Conservation (phyloP, 345 rosid genomes). For the Brassica nigra region DNA sequence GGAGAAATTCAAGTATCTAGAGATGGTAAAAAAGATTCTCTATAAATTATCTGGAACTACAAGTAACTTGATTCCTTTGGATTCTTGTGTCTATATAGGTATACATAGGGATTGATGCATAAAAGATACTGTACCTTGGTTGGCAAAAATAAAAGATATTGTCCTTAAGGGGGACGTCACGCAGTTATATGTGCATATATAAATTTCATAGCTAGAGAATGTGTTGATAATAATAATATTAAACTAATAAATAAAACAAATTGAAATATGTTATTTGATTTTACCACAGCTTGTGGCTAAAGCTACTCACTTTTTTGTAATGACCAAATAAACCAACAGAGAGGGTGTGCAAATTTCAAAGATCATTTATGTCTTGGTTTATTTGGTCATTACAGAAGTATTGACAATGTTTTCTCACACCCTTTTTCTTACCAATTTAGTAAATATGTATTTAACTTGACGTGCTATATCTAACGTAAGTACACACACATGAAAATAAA, state of each 20-base stretch:
- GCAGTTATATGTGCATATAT: background rate
- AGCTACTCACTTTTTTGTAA: slow-evolving; percentile 18
- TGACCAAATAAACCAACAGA: background rate
- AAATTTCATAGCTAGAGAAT: background rate
- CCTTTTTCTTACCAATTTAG: slow-evolving; percentile 8
- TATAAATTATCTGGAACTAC: background rate
- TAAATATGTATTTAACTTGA: slow-evolving; percentile 17
- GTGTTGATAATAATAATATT: background rate
- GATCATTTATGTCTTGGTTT: background rate
- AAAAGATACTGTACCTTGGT: slow-evolving; percentile 23
- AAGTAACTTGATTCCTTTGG: slow-evolving; percentile 25
- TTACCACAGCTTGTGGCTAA: slow-evolving; percentile 12
- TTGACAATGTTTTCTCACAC: too few relatives aligned
- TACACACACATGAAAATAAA: background rate
- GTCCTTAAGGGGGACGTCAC: slow-evolving; percentile 9
- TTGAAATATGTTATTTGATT: background rate
- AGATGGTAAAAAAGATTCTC: slow-evolving; percentile 13
- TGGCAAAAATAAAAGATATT: slow-evolving; percentile 6
- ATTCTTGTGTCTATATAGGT: slow-evolving; percentile 13
- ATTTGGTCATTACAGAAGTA: too few relatives aligned
- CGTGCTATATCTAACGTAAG: slow-evolving; percentile 15
- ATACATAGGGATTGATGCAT: slow-evolving; percentile 30
- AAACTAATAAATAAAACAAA: background rate
- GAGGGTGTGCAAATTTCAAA: background rate
- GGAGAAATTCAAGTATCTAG: slow-evolving; percentile 8